Percentiles rank a stretch among this genome's conserved stretches.
Evolutionary conservation across 352 stramenopile species (phyloP).

Genomic region (Phytophthora lateralis): DNA sequence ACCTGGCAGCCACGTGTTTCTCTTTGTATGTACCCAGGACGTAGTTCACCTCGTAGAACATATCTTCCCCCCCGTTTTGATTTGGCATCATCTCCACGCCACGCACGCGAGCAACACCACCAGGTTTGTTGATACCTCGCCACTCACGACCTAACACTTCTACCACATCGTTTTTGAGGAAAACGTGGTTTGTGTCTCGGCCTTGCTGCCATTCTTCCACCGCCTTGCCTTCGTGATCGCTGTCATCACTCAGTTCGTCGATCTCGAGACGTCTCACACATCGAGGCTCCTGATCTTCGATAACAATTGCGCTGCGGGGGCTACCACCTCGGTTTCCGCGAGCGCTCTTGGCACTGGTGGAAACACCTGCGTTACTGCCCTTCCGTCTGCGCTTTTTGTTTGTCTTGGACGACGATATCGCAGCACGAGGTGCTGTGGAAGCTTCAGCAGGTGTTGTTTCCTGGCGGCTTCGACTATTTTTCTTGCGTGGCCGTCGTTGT

Average conservation of each 20-base stretch:
- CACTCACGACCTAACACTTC: slow-evolving; percentile 60
- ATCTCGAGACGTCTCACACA: slow-evolving; percentile 56
- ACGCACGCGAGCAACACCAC: slow-evolving; percentile 66
- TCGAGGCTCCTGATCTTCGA: slow-evolving; percentile 27
- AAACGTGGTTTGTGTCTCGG: slow-evolving; percentile 33
- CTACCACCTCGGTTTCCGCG: slow-evolving; percentile 15
- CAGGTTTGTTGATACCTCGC: slow-evolving; percentile 71
- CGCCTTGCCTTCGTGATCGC: slow-evolving; percentile 22
- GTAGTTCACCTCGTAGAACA: slow-evolving; percentile 75
- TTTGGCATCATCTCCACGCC: slow-evolving; percentile 41
- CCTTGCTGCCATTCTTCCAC: slow-evolving; percentile 24
- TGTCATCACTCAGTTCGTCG: slow-evolving; percentile 49
- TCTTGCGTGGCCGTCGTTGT: slow-evolving; percentile 20
- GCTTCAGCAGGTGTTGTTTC: slow-evolving; percentile 35
- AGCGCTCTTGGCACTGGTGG: slow-evolving; percentile 13
- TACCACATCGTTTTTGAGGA: slow-evolving; percentile 60
- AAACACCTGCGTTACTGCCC: slow-evolving; percentile 15
- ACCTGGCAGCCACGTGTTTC: slow-evolving; percentile 62
- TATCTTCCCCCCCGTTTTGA: slow-evolving; percentile 13
- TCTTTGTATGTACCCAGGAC: slow-evolving; percentile 61
- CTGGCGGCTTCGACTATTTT: slow-evolving; percentile 29
- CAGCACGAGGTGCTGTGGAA: slow-evolving; percentile 10
- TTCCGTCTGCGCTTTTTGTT: slow-evolving; percentile 60
- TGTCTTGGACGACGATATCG: slow-evolving; percentile 51
- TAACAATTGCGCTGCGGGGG: slow-evolving; percentile 12